phyloP scores from a whole-genome alignment of 768 basidiomycete species.

The Termitomyces sp. region DNA sequence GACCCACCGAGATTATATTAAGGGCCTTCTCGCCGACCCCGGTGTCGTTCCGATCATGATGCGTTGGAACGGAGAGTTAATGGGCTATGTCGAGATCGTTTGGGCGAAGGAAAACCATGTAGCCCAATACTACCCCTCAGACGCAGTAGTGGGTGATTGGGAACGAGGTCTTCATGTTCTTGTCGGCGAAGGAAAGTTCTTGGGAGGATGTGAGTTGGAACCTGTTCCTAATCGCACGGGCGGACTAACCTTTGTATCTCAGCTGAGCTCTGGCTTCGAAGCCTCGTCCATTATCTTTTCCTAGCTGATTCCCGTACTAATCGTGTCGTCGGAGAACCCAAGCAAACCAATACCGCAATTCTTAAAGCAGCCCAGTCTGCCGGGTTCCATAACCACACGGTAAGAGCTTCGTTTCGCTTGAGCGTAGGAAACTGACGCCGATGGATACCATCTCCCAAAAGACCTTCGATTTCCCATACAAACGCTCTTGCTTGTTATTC shows the following conservation, averaged over 20 bases:
- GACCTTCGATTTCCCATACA: constrained; percentile 34
- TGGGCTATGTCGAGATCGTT: constrained; percentile 44
- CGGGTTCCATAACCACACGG: constrained; percentile 23
- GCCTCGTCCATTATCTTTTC: constrained; percentile 40
- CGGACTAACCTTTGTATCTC: background rate
- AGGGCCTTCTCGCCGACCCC: constrained; percentile 31
- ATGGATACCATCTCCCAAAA: constrained; percentile 1
- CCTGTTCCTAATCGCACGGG: background rate
- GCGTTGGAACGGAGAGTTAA: constrained; percentile 42
- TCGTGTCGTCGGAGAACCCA: constrained; percentile 41
- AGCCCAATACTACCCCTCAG: constrained; percentile 24
- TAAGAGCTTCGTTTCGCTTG: constrained; percentile 8
- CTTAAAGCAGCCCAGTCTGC: constrained; percentile 16
- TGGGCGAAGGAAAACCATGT: constrained; percentile 42
- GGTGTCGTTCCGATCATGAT: constrained; percentile 37
- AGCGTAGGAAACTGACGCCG: background rate
- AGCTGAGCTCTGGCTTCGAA: constrained; percentile 33
- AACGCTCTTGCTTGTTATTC: constrained; percentile 25
- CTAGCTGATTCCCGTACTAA: constrained; percentile 39
- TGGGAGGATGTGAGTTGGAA: constrained; percentile 35
- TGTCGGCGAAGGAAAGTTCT: constrained; percentile 43
- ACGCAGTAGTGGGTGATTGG: constrained; percentile 21
- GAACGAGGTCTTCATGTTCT: constrained; percentile 41
- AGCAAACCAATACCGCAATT: constrained; percentile 24
- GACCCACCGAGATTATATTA: constrained; percentile 39